Conservation (phyloP, 2,329 filamentous ascomycete genomes). For the Leptoxyphium fumago region DNA sequence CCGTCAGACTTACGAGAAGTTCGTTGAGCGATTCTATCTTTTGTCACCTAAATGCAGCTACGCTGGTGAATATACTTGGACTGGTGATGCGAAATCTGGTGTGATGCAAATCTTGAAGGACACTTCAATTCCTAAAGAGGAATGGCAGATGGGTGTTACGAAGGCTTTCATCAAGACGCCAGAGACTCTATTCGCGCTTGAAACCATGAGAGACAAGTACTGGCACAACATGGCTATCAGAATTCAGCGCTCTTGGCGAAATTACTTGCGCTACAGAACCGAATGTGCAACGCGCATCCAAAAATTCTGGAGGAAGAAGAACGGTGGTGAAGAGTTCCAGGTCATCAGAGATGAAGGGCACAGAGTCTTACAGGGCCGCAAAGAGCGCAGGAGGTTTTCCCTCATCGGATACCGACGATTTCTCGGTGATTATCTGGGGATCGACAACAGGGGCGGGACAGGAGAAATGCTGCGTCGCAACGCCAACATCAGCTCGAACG, state of each 20-base stretch:
- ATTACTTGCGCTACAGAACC: constrained; percentile 80
- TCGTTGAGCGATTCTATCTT: constrained; percentile 92
- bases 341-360: constrained; percentile 82
- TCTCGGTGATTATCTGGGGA: constrained; percentile 84
- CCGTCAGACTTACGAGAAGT: constrained; percentile 93
- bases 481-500: constrained; percentile 50
- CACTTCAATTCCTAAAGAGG: constrained; percentile 84
- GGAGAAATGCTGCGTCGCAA: constrained; percentile 67
- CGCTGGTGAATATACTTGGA: constrained; percentile 94
- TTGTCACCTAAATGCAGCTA: constrained; percentile 90
- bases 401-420: constrained; percentile 82
- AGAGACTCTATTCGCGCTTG: constrained; percentile 88
- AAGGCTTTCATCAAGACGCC: constrained; percentile 98
- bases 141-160: constrained; percentile 92
- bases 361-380: constrained; percentile 63
- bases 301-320: constrained; percentile 87
- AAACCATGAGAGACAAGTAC: constrained; percentile 94
- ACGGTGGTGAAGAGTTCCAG: constrained; percentile 76
- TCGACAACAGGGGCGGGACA: constrained; percentile 65
- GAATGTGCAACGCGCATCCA: constrained; percentile 92
- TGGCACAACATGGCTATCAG: constrained; percentile 99
- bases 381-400: constrained; percentile 84
- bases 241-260: constrained; percentile 94
- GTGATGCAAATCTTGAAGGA: constrained; percentile 90
- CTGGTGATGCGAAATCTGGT: constrained; percentile 72